phyloP scores from a whole-genome alignment of 257 asterid genomes.

The Lithospermum erythrorhizon region DNA sequence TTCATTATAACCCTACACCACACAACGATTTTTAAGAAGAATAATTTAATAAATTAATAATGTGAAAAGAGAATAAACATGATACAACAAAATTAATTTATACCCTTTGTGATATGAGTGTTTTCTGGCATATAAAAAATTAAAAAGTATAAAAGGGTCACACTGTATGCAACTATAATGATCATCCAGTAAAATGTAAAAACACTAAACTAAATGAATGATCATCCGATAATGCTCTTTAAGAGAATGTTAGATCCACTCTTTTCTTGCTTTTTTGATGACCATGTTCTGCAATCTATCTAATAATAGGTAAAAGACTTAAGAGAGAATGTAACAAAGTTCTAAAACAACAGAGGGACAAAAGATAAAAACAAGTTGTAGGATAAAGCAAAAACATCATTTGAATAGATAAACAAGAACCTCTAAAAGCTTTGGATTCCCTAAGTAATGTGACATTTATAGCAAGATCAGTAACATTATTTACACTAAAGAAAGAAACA shows the following conservation, averaged over 20 bases:
- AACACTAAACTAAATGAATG: background rate
- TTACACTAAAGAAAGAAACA: background rate
- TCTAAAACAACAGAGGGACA: background rate
- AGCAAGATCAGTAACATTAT: no score
- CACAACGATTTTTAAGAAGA: no score
- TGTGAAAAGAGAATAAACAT: no score
- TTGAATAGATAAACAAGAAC: background rate
- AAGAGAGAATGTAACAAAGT: background rate
- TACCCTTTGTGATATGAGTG: constrained; percentile 10
- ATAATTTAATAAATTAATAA: no score
- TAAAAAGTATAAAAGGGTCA: background rate
- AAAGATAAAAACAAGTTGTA: background rate
- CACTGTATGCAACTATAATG: no score
- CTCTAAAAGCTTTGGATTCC: background rate
- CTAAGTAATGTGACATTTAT: background rate
- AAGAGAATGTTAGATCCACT: constrained; percentile 8
- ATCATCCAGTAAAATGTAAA: background rate
- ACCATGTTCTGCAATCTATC: constrained; percentile 3
- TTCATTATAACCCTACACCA: no score
- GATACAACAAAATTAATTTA: no score
- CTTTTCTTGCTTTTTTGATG: constrained; percentile 10
- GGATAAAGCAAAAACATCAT: background rate
- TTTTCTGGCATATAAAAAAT: background rate
- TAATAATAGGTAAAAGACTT: background rate
- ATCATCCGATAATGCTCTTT: background rate